These are phyloP conservation scores for Hypoxylon sp. DNA, from an alignment of 2,329 filamentous ascomycete species.

Conservation along the genomic window DNA sequence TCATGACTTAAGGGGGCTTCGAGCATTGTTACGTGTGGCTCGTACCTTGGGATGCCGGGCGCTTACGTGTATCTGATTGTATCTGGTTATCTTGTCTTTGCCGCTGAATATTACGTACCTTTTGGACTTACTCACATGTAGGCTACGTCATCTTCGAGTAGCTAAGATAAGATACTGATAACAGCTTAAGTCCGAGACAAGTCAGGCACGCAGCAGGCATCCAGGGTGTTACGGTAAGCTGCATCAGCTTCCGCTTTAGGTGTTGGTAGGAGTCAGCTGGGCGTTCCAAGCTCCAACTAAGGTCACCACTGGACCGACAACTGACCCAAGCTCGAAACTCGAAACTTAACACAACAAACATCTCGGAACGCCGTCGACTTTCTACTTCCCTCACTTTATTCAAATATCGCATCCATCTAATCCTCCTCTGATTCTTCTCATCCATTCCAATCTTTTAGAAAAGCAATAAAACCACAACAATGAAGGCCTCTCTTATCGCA, in stretches of 20 bases:
- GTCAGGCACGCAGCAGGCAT: slow-evolving; percentile 7
- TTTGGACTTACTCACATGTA: neutral
- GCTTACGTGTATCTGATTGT: no score
- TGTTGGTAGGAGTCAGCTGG: slow-evolving; percentile 18
- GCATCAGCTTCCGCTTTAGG: neutral
- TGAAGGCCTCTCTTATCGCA: slow-evolving; percentile 60
- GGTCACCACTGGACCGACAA: no score
- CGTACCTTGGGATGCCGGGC: neutral
- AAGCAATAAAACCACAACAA: slow-evolving; percentile 24
- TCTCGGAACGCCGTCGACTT: no score
- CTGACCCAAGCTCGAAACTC: slow-evolving; percentile 8
- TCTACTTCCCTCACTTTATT: neutral
- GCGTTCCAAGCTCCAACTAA: slow-evolving; percentile 10
- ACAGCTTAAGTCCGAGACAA: neutral
- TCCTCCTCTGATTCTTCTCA: neutral
- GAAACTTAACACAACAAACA: slow-evolving; percentile 5
- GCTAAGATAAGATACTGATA: slow-evolving; percentile 6
- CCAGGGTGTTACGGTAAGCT: slow-evolving; percentile 11
- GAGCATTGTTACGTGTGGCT: neutral
- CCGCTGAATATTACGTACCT: neutral
- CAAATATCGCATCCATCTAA: slow-evolving; percentile 2
- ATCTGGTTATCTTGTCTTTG: no score
- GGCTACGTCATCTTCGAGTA: slow-evolving; percentile 21
- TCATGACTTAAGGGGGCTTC: neutral
- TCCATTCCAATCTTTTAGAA: neutral